phyloP scores from a whole-genome alignment of 2,329 filamentous ascomycete genomes.

The Stachybotrys chlorohalonatus region DNA sequence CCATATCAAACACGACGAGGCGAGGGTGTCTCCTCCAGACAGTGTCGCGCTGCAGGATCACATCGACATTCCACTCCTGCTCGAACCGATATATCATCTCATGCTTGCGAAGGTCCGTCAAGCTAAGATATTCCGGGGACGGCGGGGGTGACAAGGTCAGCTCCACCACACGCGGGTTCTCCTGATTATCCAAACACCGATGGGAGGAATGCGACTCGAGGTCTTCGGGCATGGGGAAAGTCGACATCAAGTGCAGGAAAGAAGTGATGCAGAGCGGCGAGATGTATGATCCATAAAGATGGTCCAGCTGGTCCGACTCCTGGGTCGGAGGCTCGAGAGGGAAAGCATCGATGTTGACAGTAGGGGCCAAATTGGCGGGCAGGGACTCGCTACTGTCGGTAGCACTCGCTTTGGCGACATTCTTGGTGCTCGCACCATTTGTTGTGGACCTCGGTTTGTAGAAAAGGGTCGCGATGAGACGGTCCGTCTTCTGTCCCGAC shows the following conservation, averaged over 20 bases:
- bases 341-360: constrained; percentile 47
- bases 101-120: constrained; percentile 67
- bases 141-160: constrained; percentile 53
- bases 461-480: constrained; percentile 54
- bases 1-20: constrained; percentile 96
- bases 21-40: constrained; percentile 73
- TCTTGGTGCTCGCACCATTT: constrained; percentile 21
- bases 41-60: constrained; percentile 64
- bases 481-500: constrained; percentile 36
- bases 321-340: constrained; percentile 49
- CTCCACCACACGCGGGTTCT: constrained; percentile 56
- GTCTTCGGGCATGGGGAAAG: constrained; percentile 47
- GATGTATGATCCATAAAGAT: constrained; percentile 57
- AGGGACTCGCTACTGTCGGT: constrained; percentile 24
- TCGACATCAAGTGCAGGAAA: constrained; percentile 57
- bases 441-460: constrained; percentile 38
- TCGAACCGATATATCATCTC: constrained; percentile 79
- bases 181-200: constrained; percentile 52
- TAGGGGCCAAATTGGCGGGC: constrained; percentile 49
- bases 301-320: constrained; percentile 49
- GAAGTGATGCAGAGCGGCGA: constrained; percentile 57
- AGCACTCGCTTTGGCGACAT: constrained; percentile 17
- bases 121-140: constrained; percentile 51
- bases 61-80: constrained; percentile 81
- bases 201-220: constrained; percentile 50